Evolutionary conservation across 352 stramenopile species (phyloP).

Genomic region (Peronosclerospora sorghi): DNA sequence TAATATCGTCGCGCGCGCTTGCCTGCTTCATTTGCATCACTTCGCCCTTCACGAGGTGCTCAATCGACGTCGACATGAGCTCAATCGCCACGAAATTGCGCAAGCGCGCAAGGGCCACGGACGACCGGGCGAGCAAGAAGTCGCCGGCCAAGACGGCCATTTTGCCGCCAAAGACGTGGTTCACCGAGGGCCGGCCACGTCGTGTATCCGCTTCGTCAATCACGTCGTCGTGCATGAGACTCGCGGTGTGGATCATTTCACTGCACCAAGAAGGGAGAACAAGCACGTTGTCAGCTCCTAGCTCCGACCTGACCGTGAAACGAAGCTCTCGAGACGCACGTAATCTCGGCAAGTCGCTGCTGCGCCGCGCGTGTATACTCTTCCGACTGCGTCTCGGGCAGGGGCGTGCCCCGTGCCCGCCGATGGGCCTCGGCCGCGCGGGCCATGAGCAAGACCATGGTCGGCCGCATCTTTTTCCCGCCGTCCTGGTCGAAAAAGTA

Average conservation of each 20-base stretch:
- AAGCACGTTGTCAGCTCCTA: background rate
- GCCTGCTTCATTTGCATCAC: constrained; percentile 98
- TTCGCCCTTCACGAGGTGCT: constrained; percentile 98
- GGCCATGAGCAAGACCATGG: constrained; percentile 95
- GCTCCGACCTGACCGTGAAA: background rate
- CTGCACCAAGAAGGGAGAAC: constrained; percentile 12
- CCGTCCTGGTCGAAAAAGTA: constrained; percentile 93
- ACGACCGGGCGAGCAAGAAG: constrained; percentile 95
- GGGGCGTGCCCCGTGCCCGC: constrained; percentile 21
- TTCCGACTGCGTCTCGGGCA: constrained; percentile 45
- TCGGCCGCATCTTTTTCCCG: constrained; percentile 97
- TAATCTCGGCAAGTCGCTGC: constrained; percentile 77
- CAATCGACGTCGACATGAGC: constrained; percentile 96
- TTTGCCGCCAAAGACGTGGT: constrained; percentile 97
- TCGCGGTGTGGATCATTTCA: constrained; percentile 99
- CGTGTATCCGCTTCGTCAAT: constrained; percentile 96
- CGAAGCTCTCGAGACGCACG: constrained; percentile 29
- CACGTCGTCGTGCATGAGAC: constrained; percentile 98
- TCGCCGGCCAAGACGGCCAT: constrained; percentile 96
- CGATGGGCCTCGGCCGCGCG: constrained; percentile 83
- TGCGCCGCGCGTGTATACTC: constrained; percentile 68
- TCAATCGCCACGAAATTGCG: constrained; percentile 93
- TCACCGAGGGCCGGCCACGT: constrained; percentile 88
- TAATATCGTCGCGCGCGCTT: constrained; percentile 47
- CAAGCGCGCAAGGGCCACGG: constrained; percentile 89